Conservation (phyloP, 1,284 basidiomycete species). For the Exsudoporus floridanus region DNA sequence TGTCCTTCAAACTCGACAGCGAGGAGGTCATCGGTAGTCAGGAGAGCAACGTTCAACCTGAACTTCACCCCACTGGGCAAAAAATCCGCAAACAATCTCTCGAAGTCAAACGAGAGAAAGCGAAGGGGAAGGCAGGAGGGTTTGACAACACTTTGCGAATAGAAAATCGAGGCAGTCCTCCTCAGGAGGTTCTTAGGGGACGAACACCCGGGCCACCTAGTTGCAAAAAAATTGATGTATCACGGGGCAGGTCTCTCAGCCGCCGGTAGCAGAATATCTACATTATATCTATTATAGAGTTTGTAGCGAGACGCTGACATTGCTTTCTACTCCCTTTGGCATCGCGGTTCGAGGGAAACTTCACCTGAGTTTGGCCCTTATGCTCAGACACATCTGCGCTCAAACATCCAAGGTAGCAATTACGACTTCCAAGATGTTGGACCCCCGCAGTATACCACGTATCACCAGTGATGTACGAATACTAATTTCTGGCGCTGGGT, state of each 20-base stretch:
- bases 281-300: constrained; percentile 6
- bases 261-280: constrained; percentile 22
- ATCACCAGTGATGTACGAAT: constrained; percentile 28
- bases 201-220: constrained; percentile 31
- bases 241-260: constrained; percentile 25
- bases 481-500: not conserved
- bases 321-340: constrained; percentile 5
- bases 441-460: constrained; percentile 17
- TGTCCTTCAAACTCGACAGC: constrained; percentile 32
- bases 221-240: constrained; percentile 15
- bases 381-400: constrained; percentile 7
- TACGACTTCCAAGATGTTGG: constrained; percentile 15
- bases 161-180: constrained; percentile 17
- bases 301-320: constrained; percentile 10
- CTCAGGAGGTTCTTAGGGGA: constrained; percentile 18
- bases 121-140: constrained; percentile 16
- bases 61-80: constrained; percentile 3
- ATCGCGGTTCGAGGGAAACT: not conserved
- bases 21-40: constrained; percentile 5
- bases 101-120: constrained; percentile 17
- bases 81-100: constrained; percentile 10
- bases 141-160: constrained; percentile 3
- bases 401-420: constrained; percentile 6
- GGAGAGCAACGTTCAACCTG: constrained; percentile 10
- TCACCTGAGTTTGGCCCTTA: not conserved